phyloP scores from a whole-genome alignment of 768 basidiomycete species.

The Tulasnella sp. region DNA sequence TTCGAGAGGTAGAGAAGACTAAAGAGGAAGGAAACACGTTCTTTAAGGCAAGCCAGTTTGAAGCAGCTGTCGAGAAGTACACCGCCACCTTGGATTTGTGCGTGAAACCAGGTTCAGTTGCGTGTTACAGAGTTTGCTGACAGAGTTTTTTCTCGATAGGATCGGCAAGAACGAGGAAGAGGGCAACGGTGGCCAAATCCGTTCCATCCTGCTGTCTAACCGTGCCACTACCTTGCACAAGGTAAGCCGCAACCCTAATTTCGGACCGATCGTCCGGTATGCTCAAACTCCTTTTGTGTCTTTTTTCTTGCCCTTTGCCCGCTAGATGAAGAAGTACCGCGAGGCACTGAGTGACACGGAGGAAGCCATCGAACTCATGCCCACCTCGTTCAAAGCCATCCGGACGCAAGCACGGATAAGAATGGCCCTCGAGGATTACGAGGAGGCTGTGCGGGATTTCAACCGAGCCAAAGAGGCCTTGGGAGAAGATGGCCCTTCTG shows the following conservation, averaged over 20 bases:
- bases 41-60: constrained; percentile 55
- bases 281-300: neutral
- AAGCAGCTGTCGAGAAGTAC: constrained; percentile 63
- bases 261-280: neutral
- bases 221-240: constrained; percentile 76
- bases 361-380: constrained; percentile 52
- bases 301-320: neutral
- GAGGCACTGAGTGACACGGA: constrained; percentile 68
- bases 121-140: constrained; percentile 28
- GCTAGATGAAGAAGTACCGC: constrained; percentile 53
- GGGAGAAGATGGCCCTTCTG: constrained; percentile 52
- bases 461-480: constrained; percentile 63
- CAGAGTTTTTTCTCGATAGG: constrained; percentile 35
- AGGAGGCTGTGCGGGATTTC: constrained; percentile 66
- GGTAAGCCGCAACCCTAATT: constrained; percentile 34
- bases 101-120: constrained; percentile 31
- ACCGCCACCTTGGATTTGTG: constrained; percentile 46
- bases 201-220: constrained; percentile 73
- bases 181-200: constrained; percentile 70
- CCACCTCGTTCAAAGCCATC: constrained; percentile 73
- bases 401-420: constrained; percentile 78
- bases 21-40: constrained; percentile 79
- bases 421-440: constrained; percentile 66
- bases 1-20: constrained; percentile 72
- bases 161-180: constrained; percentile 64